A percentile compares a stretch with the other conserved stretches of the same genome.
Evolutionary conservation across 1,284 basidiomycete genomes (phyloP).

Genomic region (Pseudozyma tsukubaensis): DNA sequence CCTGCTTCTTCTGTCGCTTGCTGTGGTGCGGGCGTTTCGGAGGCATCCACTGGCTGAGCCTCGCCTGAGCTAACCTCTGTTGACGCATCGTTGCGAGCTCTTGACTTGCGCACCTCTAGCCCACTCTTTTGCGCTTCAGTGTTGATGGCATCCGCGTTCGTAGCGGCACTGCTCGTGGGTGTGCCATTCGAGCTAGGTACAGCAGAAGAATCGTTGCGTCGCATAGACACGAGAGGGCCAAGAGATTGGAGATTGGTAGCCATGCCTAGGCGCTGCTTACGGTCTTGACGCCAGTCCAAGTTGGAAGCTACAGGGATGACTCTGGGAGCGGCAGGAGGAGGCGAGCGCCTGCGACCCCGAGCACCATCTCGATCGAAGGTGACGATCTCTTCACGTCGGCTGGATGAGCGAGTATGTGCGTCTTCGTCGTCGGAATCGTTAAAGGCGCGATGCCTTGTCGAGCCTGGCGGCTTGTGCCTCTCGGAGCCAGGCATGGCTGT

Average conservation of each 20-base stretch:
- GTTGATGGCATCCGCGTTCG: conserved; percentile 29
- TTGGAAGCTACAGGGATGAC: conserved; percentile 52
- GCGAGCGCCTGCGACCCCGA: conserved; percentile 11
- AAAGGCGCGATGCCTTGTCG: conserved; percentile 22
- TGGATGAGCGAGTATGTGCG: conserved; percentile 7
- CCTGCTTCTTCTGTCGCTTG: conserved; percentile 5
- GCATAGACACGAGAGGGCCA: conserved; percentile 47
- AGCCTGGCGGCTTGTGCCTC: conserved; percentile 1
- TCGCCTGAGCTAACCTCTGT: conserved; percentile 1
- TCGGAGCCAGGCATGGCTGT: conserved; percentile 9
- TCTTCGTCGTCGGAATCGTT: conserved; percentile 35
- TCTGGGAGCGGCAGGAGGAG: conserved; percentile 12
- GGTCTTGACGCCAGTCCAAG: conserved; percentile 60
- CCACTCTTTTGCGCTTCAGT: conserved; percentile 53
- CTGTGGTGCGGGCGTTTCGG: background rate
- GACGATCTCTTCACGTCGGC: conserved; percentile 22
- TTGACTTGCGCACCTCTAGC: conserved; percentile 31
- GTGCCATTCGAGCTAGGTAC: conserved; percentile 3
- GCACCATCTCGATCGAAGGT: conserved; percentile 35
- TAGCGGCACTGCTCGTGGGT: background rate
- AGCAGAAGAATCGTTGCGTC: conserved; percentile 17
- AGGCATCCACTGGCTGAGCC: background rate
- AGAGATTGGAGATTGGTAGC: conserved; percentile 34
- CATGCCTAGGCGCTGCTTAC: conserved; percentile 55
- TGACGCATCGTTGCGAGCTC: background rate